Evolutionary conservation across 371 early-diverging fungal species (phyloP).

Genomic region (Actinomucor elegans): DNA sequence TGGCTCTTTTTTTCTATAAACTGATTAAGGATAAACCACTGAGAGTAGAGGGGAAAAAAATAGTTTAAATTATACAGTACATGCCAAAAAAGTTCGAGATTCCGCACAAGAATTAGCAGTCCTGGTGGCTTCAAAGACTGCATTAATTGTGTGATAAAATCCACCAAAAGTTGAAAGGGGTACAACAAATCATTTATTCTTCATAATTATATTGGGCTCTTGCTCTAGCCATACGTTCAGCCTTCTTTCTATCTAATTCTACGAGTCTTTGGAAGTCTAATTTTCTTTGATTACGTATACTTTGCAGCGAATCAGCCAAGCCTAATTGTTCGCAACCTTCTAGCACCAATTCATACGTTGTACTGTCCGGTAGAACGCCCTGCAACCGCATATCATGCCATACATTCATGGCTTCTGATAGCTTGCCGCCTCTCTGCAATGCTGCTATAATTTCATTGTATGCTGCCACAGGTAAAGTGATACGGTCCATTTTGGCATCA

Average conservation of each 20-base stretch:
- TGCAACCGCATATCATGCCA: slow-evolving; percentile 45
- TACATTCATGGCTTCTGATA: slow-evolving; percentile 43
- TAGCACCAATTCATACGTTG: slow-evolving; percentile 35
- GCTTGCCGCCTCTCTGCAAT: slow-evolving; percentile 19
- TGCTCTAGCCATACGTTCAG: no score
- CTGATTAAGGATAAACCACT: background rate
- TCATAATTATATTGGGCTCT: no score
- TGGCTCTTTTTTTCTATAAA: slow-evolving; percentile 6
- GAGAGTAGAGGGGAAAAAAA: background rate
- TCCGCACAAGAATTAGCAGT: background rate
- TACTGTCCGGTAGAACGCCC: slow-evolving; percentile 27
- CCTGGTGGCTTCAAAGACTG: slow-evolving; percentile 6
- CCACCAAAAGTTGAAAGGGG: no score
- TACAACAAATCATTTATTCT: no score
- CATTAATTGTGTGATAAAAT: no score
- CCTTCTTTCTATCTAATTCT: slow-evolving; percentile 2
- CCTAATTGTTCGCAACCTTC: slow-evolving; percentile 42
- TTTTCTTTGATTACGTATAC: slow-evolving; percentile 34
- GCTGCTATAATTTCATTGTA: slow-evolving; percentile 36
- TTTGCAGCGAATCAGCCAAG: slow-evolving; percentile 24
- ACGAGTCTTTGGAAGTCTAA: slow-evolving; percentile 28
- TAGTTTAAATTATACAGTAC: no score
- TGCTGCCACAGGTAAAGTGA: slow-evolving; percentile 16
- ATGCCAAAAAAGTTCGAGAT: background rate
- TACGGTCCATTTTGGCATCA: slow-evolving; percentile 25